Evolutionary conservation across 352 stramenopile genomes (phyloP), one percentile per base, ranked within the genome.

Genomic region (Pythium myriotylum): DNA sequence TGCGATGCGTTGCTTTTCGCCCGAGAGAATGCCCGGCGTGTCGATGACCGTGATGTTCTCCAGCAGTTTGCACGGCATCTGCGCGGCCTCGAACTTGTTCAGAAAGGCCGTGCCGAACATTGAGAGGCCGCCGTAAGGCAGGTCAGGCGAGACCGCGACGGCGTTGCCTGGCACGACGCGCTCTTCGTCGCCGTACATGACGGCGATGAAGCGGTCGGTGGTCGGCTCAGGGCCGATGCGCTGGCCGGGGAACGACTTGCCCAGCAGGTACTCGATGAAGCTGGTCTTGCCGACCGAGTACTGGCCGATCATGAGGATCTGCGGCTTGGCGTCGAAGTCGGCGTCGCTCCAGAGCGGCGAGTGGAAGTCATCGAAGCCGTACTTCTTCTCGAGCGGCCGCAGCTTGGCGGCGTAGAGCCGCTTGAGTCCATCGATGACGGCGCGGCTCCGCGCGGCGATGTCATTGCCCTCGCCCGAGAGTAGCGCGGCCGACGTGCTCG

Each of bases 281-380:
- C 91, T 98, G 19, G 96, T 99, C 75, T 99, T 99, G 37, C 97
- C 97, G 24, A 99, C 97, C 37, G 90, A 98, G 79, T 98, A 99
- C 71, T 99, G 96, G 43, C 96, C 96, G 59, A 99, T 96, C 82
- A 99, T 95, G 65, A 99, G 88, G 33, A 99, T 91, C 70, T 98
- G 96, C 7, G 97, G 96, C 74, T 99, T 99, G 69, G 97, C 89
- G 66, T 98, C 92, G 70, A 99, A 98, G 72, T 99, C 96, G 19
- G 88, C 86, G 67, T 98, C 94, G 57, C 81, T 96, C 55, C 99
- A 73, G 12, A 96, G 70, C 3, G 94, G 94, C 45, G 86, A 95
- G 74, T 97, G 91, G 74, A 98, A 98, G 54, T 95, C 84, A 49
- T 96, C 94, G 49, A 94, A 98, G 43, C 85, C 77, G 67, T 97